Evolutionary conservation across 495 filamentous ascomycete genomes (phyloP).

Genomic region (Daldinia decipiens): DNA sequence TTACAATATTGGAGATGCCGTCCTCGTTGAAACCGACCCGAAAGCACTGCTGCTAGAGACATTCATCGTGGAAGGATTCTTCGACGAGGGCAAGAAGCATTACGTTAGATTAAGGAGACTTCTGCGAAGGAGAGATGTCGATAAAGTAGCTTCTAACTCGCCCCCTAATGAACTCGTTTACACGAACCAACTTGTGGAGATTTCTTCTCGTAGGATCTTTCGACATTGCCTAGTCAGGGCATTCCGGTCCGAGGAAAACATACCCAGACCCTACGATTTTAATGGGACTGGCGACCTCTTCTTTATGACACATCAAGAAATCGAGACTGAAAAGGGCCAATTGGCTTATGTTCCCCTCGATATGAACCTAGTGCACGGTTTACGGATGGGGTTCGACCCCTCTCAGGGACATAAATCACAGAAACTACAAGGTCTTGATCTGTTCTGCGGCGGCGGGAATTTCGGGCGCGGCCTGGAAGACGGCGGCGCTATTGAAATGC

Average conservation of each 20-base stretch:
- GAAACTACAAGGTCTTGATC: slow-evolving; percentile 67
- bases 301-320: slow-evolving; percentile 61
- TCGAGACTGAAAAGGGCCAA: slow-evolving; percentile 14
- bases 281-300: slow-evolving; percentile 72
- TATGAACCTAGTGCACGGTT: slow-evolving; percentile 41
- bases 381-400: slow-evolving; percentile 69
- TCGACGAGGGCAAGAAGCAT: slow-evolving; percentile 44
- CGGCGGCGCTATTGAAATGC: slow-evolving; percentile 68
- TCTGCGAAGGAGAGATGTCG: slow-evolving; percentile 55
- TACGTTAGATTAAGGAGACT: slow-evolving; percentile 60
- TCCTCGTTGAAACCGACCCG: slow-evolving; percentile 55
- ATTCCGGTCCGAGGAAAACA: slow-evolving; percentile 53
- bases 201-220: slow-evolving; percentile 55
- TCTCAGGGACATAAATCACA: neutral
- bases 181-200: slow-evolving; percentile 56
- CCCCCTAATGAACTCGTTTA: slow-evolving; percentile 75
- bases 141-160: slow-evolving; percentile 47
- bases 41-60: slow-evolving; percentile 58
- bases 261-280: slow-evolving; percentile 71
- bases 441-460: slow-evolving; percentile 80
- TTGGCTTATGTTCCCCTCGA: slow-evolving; percentile 41
- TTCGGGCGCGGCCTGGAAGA: slow-evolving; percentile 80
- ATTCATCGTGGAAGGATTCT: slow-evolving; percentile 61
- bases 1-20: slow-evolving; percentile 64
- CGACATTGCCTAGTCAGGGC: slow-evolving; percentile 69